phyloP scores from a whole-genome alignment of 495 filamentous ascomycete species.

The Aspergillus steynii region DNA sequence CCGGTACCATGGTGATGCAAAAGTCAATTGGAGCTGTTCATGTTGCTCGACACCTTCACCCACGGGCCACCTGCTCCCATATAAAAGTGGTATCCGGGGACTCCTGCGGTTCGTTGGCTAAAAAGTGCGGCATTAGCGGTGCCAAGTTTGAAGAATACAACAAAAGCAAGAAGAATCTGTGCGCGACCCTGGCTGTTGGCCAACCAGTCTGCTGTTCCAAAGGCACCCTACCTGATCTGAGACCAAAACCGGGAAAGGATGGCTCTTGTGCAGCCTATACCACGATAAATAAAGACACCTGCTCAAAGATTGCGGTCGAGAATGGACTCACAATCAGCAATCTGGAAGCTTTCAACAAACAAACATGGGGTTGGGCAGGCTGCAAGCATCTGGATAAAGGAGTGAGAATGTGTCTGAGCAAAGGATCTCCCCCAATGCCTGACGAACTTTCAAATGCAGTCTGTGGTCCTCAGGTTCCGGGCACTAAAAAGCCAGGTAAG shows the following conservation, averaged over 20 bases:
- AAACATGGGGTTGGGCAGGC: constrained; percentile 50
- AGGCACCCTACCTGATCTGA: constrained; percentile 40
- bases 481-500: constrained; percentile 20
- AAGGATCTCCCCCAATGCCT: constrained; percentile 47
- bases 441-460: constrained; percentile 27
- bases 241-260: constrained; percentile 39
- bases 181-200: constrained; percentile 29
- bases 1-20: too few relatives aligned
- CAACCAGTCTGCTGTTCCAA: constrained; percentile 49
- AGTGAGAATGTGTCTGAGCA: constrained; percentile 47
- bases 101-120: constrained; percentile 34
- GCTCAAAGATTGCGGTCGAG: constrained; percentile 22
- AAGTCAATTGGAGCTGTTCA: too few relatives aligned
- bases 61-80: constrained; percentile 19
- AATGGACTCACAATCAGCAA: constrained; percentile 30
- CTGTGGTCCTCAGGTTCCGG: constrained; percentile 46
- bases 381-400: constrained; percentile 32
- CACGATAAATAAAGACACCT: constrained; percentile 32
- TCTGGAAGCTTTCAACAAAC: constrained; percentile 31
- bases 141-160: constrained; percentile 42
- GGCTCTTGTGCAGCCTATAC: constrained; percentile 40
- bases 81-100: constrained; percentile 31
- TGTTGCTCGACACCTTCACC: neutral
- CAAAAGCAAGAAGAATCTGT: constrained; percentile 27
- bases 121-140: constrained; percentile 39